A percentile compares a stretch with the other conserved stretches of the same genome.
phyloP scores from a whole-genome alignment of 2,329 filamentous ascomycete species.

The Myriosclerotinia curreyana region DNA sequence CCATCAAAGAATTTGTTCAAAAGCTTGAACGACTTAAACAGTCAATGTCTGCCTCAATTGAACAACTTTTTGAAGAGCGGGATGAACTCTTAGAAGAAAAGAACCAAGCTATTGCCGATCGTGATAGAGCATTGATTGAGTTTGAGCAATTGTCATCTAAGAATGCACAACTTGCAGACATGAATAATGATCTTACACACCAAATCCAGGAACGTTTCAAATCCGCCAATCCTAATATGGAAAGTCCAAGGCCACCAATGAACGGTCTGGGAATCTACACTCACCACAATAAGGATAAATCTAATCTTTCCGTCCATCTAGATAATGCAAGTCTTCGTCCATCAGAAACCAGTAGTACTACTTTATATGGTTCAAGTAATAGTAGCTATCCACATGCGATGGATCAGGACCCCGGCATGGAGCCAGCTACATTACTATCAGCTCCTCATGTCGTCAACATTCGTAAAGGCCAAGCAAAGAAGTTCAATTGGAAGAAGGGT shows the following conservation, averaged over 20 bases:
- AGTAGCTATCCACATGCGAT: slow-evolving; percentile 38
- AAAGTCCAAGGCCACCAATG: slow-evolving; percentile 43
- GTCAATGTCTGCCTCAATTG: slow-evolving; percentile 55
- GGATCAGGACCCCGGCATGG: slow-evolving; percentile 39
- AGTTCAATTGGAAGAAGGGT: slow-evolving; percentile 99
- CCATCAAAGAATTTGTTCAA: slow-evolving; percentile 88
- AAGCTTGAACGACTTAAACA: slow-evolving; percentile 61
- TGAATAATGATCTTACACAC: slow-evolving; percentile 94
- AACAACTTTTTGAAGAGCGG: slow-evolving; percentile 65
- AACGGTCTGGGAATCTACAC: slow-evolving; percentile 61
- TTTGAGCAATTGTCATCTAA: slow-evolving; percentile 93
- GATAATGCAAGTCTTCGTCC: slow-evolving; percentile 43
- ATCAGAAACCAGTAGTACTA: slow-evolving; percentile 41
- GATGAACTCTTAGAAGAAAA: slow-evolving; percentile 84
- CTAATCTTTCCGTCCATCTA: slow-evolving; percentile 36
- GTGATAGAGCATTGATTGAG: slow-evolving; percentile 90
- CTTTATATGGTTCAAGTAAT: slow-evolving; percentile 32
- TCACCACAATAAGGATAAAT: slow-evolving; percentile 50
- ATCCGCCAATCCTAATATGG: slow-evolving; percentile 58
- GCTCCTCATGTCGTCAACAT: slow-evolving; percentile 93
- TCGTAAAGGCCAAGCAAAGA: slow-evolving; percentile 83
- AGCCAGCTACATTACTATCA: slow-evolving; percentile 38
- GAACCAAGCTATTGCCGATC: slow-evolving; percentile 74
- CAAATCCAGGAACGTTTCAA: slow-evolving; percentile 94
- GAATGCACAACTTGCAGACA: slow-evolving; percentile 88